These are phyloP conservation scores for Pleurotus citrinopileatus DNA, from an alignment of 768 basidiomycete species.

Conservation along the genomic window DNA sequence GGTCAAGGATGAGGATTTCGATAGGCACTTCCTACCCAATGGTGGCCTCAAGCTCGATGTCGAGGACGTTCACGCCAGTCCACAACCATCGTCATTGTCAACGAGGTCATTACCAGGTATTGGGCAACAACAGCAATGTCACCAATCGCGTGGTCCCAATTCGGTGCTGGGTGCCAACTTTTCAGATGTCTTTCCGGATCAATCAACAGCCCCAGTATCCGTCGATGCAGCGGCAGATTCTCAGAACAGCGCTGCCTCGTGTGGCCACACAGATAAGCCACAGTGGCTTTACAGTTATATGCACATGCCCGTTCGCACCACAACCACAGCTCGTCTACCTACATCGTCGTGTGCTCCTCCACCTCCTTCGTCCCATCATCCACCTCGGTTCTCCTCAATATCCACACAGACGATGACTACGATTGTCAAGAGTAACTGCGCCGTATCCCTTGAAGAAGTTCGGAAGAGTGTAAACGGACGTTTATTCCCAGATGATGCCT, in stretches of 20 bases:
- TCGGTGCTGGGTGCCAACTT: background rate
- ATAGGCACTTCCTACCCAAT: slow-evolving; percentile 43
- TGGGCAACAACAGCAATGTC: no score
- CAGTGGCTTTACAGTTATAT: background rate
- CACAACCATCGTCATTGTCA: no score
- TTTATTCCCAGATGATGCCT: slow-evolving; percentile 41
- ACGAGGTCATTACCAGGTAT: no score
- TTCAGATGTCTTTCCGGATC: background rate
- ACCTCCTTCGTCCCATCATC: slow-evolving; percentile 26
- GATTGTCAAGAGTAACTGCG: slow-evolving; percentile 22
- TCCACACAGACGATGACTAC: no score
- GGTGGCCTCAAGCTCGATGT: slow-evolving; percentile 37
- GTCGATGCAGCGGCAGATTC: background rate
- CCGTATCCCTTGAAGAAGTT: slow-evolving; percentile 56
- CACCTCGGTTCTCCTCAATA: no score
- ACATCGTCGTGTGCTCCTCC: slow-evolving; percentile 11
- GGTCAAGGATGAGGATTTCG: slow-evolving; percentile 53
- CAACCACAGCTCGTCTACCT: background rate
- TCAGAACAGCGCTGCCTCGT: background rate
- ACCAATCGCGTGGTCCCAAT: background rate
- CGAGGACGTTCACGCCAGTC: no score
- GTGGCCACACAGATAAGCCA: background rate
- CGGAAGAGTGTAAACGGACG: slow-evolving; percentile 55
- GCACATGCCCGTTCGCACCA: background rate
- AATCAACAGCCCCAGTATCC: background rate